Base-by-base conservation (phyloP, 2,329 filamentous ascomycete species). In the Ophiostoma sp. region DNA sequence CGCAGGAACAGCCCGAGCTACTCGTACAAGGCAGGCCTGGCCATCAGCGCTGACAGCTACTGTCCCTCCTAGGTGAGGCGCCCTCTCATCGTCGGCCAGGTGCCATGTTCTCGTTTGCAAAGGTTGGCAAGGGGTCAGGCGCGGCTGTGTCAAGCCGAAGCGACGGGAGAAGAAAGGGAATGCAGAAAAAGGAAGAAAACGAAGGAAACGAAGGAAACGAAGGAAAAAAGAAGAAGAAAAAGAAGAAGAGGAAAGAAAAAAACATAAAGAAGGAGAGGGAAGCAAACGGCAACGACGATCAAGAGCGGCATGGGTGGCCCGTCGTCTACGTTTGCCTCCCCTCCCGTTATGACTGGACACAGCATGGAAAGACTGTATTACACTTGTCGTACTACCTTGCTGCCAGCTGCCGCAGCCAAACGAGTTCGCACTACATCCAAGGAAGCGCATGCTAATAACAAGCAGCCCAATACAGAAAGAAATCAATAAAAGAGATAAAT, bases 1-100 rank as follows among this genome's bases (percentile, higher is more conserved):
- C 5, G 38, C 55, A 60, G 27, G 27, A 6, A 14, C 45, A 49
- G 45, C 45, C 16, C 45, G 45, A 55, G 18, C 55, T 60, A 60
- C 38, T n/a, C n/a, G n/a, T 58, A 12, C 55, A 38, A 38, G 27
- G 27, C 55, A 16, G 38, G 55, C 45, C 64, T 55, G 49, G 49
- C 49, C n/a, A 9, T 55, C 18, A 36, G 4, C 18, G 49, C 49
- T 55, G 49, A 55, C 18, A 55, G 49, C 49, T 27, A 12, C 55
- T 65, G 62, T 38, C 44, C 44, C 27, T 40, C 52, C 55, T 64
- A 16, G 55, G 18, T 18, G 66, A 66, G 47, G 63, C 45, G 14
- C 45, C 12, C 62, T 60, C 40, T 49, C 52, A 14, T 68, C 18
- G 67, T 67, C 47, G 62, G 70, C 47, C 41, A 71, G 65, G 69